phyloP scores from a whole-genome alignment of 2,329 filamentous ascomycete genomes.

The Phyllosticta ampelicida region DNA sequence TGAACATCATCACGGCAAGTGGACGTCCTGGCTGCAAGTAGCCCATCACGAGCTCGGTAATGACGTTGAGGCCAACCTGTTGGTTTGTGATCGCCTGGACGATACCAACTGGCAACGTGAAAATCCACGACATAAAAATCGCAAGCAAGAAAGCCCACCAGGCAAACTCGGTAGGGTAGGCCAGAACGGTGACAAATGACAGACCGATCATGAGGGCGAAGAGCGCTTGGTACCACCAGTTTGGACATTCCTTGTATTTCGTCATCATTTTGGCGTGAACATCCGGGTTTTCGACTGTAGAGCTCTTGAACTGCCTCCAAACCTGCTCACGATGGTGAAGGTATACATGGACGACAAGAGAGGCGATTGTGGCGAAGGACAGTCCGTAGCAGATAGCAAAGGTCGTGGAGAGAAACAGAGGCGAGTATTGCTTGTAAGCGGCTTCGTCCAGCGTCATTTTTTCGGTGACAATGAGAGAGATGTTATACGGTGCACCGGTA shows the following conservation, averaged over 20 bases:
- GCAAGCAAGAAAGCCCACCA: conserved; percentile 25
- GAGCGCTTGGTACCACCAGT: conserved; percentile 20
- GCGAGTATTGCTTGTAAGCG: conserved; percentile 30
- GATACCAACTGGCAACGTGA: conserved; percentile 19
- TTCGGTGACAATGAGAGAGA: conserved; percentile 9
- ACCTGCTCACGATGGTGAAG: conserved; percentile 17
- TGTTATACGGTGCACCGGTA: conserved; percentile 15
- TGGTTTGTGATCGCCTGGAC: conserved; percentile 16
- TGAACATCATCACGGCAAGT: conserved; percentile 33
- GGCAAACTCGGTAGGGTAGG: conserved; percentile 19
- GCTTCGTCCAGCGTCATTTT: conserved; percentile 13
- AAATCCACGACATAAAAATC: conserved; percentile 14
- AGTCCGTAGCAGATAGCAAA: conserved; percentile 8
- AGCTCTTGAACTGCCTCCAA: conserved; percentile 13
- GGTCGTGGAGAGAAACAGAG: conserved; percentile 16
- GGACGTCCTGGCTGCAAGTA: conserved; percentile 16
- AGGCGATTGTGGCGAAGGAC: conserved; percentile 18
- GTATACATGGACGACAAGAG: conserved; percentile 14
- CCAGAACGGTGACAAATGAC: conserved; percentile 19
- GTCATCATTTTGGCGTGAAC: conserved; percentile 24
- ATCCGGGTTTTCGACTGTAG: conserved; percentile 16
- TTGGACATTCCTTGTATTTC: conserved; percentile 19
- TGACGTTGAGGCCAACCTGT: conserved; percentile 13
- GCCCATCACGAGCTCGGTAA: conserved; percentile 13
- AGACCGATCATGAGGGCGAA: conserved; percentile 15